These are phyloP conservation scores for Elaphomyces granulatus DNA, from an alignment of 495 filamentous ascomycete species.

Conservation along the genomic window DNA sequence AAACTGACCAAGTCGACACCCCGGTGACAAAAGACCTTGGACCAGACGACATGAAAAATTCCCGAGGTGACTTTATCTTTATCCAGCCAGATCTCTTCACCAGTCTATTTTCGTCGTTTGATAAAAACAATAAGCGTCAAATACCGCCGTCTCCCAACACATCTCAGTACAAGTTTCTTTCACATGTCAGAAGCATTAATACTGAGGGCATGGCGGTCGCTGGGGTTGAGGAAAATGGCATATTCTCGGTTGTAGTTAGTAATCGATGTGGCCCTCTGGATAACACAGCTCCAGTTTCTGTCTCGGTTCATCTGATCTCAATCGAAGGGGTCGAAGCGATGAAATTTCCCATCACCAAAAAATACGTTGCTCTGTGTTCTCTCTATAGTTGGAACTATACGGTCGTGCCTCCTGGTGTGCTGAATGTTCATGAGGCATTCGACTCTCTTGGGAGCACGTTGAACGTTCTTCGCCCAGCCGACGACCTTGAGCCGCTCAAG, in stretches of 20 bases:
- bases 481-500: conserved; percentile 8
- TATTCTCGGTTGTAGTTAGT: conserved; percentile 24
- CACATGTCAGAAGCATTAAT: conserved; percentile 32
- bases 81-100: too few relatives aligned
- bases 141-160: too few relatives aligned
- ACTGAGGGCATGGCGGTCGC: conserved; percentile 20
- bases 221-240: conserved; percentile 15
- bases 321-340: conserved; percentile 19
- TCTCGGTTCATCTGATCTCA: conserved; percentile 24
- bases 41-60: too few relatives aligned
- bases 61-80: too few relatives aligned
- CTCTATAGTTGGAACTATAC: conserved; percentile 35
- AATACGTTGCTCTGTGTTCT: conserved; percentile 22
- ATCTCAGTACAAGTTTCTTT: conserved; percentile 18
- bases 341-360: neutral
- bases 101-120: too few relatives aligned
- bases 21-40: neutral
- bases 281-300: conserved; percentile 6
- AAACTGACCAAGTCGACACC: too few relatives aligned
- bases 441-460: conserved; percentile 3
- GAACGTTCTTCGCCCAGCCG: conserved; percentile 6
- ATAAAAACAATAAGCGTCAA: too few relatives aligned
- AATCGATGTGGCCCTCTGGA: conserved; percentile 19
- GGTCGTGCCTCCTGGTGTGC: conserved; percentile 17
- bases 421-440: conserved; percentile 20